Percentiles rank a stretch among this genome's conserved stretches.
phyloP scores from a whole-genome alignment of 306 rosid species.

The barrel medic (Medicago truncatula) region DNA sequence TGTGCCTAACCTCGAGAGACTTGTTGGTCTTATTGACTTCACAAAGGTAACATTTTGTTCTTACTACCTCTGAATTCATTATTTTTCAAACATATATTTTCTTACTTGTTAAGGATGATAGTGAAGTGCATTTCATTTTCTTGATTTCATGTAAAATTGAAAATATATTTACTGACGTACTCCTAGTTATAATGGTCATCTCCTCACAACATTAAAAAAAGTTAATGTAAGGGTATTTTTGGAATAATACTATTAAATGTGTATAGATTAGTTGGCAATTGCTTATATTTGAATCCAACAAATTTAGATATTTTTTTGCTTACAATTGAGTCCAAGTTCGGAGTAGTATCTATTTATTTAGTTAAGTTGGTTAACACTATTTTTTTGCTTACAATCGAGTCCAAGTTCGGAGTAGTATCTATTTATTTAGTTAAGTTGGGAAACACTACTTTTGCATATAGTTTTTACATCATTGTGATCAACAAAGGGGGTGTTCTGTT shows the following conservation, averaged over 20 bases:
- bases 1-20: constrained; percentile 82
- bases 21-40: constrained; percentile 78
- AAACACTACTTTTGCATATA: constrained; percentile 16
- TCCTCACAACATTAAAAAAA: background rate
- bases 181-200: background rate
- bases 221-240: background rate
- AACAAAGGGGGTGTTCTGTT: constrained; percentile 12
- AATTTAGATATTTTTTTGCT: background rate
- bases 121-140: too few relatives aligned
- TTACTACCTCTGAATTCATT: background rate
- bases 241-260: too few relatives aligned
- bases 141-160: background rate
- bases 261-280: background rate
- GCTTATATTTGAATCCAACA: background rate
- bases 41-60: constrained; percentile 69
- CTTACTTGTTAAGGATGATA: background rate
- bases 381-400: background rate
- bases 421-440: constrained; percentile 35
- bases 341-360: constrained; percentile 32
- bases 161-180: background rate
- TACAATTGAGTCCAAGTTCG: background rate
- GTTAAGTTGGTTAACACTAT: constrained; percentile 23
- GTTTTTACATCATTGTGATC: constrained; percentile 11
- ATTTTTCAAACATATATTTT: background rate
- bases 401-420: background rate